Conservation (phyloP, 345 rosid species). For the Salix dunnii region DNA sequence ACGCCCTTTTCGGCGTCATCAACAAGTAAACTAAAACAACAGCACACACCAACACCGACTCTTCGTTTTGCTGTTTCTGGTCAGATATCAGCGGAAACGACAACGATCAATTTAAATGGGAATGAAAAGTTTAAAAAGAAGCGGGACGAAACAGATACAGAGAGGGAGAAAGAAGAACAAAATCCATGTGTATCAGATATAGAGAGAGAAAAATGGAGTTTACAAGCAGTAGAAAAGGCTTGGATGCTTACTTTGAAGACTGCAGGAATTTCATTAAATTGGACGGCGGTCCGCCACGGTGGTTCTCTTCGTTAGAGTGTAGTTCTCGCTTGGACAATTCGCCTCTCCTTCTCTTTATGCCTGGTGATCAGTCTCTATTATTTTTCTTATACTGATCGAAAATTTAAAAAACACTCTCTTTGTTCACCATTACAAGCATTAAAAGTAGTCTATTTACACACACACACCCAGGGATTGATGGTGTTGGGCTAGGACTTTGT, state of each 20-base stretch:
- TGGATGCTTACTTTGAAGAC: conserved; percentile 40
- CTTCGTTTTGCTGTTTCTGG: no score
- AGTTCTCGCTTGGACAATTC: conserved; percentile 24
- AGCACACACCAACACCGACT: no score
- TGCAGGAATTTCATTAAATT: conserved; percentile 33
- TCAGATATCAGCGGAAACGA: background rate
- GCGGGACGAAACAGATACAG: background rate
- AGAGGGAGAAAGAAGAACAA: background rate
- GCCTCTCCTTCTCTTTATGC: conserved; percentile 53
- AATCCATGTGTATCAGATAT: conserved; percentile 4
- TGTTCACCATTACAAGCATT: no score
- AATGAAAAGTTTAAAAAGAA: background rate
- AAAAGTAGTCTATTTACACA: no score
- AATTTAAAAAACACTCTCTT: no score
- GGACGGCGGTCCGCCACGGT: conserved; percentile 62
- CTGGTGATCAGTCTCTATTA: conserved; percentile 33
- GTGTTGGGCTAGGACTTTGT: conserved; percentile 27
- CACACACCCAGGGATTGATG: conserved; percentile 23
- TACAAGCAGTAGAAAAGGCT: conserved; percentile 17
- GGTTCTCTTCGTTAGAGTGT: conserved; percentile 64
- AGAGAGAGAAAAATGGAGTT: conserved; percentile 14
- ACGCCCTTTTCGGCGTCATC: no score
- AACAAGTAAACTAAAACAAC: no score
- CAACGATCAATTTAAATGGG: background rate
- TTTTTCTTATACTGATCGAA: background rate